Evolutionary conservation across 2,329 filamentous ascomycete genomes (phyloP).

Genomic region (Epicoccum nigrum): DNA sequence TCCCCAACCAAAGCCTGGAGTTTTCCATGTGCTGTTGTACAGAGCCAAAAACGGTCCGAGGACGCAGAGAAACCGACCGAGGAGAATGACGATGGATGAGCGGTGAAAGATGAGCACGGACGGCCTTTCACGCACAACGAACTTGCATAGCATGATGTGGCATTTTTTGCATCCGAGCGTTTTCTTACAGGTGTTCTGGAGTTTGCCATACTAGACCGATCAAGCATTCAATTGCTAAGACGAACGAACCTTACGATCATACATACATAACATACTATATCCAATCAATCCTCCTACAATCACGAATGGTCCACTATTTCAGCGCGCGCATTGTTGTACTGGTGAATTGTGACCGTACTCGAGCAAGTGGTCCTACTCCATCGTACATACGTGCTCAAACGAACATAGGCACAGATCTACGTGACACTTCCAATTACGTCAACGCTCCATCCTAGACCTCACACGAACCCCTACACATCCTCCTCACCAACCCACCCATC

Average conservation of each 20-base stretch:
- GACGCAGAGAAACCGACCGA: conserved; percentile 13
- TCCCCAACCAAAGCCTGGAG: not conserved
- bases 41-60: conserved; percentile 12
- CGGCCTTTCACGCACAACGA: conserved; percentile 19
- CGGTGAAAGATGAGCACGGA: conserved; percentile 20
- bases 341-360: too few species aligned
- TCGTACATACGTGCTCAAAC: too few species aligned
- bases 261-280: not conserved
- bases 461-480: conserved; percentile 2
- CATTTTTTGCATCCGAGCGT: conserved; percentile 20
- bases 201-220: conserved; percentile 26
- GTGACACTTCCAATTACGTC: too few species aligned
- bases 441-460: too few species aligned
- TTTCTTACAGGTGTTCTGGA: conserved; percentile 20
- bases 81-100: conserved; percentile 13
- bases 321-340: too few species aligned
- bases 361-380: too few species aligned
- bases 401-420: too few species aligned
- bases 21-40: conserved; percentile 14
- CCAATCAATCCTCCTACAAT: not conserved
- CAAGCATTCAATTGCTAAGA: conserved; percentile 29
- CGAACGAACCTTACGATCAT: conserved; percentile 18
- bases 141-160: conserved; percentile 20
- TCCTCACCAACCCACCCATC: conserved; percentile 37
- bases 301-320: not conserved